These are phyloP conservation scores for Mimosa pudica DNA, from an alignment of 306 rosid species.

Conservation along the genomic window DNA sequence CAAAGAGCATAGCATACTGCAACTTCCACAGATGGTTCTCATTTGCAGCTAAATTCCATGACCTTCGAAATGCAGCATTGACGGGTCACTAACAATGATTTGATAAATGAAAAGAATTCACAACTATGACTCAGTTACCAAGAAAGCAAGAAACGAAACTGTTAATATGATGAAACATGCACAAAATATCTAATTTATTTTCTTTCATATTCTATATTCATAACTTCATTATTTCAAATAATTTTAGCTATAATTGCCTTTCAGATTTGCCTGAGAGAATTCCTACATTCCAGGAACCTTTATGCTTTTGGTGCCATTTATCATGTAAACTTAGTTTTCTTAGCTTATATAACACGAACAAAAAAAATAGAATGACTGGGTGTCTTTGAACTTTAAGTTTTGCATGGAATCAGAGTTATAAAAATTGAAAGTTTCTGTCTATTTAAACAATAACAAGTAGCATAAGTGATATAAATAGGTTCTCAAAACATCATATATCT, in stretches of 20 bases:
- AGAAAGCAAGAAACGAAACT: slow-evolving; percentile 13
- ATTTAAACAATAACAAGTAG: no score
- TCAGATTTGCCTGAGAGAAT: background rate
- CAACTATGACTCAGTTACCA: slow-evolving; percentile 14
- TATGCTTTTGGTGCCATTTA: background rate
- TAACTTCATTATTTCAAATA: background rate
- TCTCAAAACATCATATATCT: no score
- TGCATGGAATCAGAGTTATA: no score
- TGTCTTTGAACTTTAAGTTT: background rate
- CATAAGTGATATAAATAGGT: no score
- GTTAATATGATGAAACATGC: background rate
- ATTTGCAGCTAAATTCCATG: slow-evolving; percentile 83
- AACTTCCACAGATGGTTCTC: slow-evolving; percentile 68
- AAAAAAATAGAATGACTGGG: no score
- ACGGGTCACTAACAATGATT: slow-evolving; percentile 24
- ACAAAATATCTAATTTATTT: background rate
- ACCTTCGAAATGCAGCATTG: slow-evolving; percentile 56
- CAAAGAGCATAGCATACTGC: slow-evolving; percentile 54
- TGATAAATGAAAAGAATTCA: slow-evolving; percentile 3
- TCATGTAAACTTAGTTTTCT: background rate
- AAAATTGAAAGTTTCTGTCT: no score
- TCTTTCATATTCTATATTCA: background rate
- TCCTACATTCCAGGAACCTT: background rate
- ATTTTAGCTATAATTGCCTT: no score
- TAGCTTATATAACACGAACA: background rate